Percentiles rank a stretch among this genome's conserved stretches.
phyloP scores from a whole-genome alignment of 495 filamentous ascomycete species.

The Cercophora sp. region DNA sequence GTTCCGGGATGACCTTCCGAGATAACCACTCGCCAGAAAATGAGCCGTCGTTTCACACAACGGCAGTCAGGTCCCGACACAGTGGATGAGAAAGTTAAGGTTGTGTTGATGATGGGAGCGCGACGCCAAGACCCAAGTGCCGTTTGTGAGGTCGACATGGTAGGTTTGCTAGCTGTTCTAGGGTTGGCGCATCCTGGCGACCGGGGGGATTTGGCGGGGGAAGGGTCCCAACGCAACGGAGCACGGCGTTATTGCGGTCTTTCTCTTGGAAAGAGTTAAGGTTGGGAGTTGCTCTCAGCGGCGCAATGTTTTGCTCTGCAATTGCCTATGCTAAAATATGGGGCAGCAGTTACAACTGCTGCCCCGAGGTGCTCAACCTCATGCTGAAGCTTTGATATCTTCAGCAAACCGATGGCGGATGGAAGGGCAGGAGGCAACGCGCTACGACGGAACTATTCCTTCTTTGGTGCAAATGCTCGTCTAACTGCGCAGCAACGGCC shows the following conservation, averaged over 20 bases:
- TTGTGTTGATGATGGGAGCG: no score
- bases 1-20: no score
- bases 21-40: no score
- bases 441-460: no score
- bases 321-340: not conserved
- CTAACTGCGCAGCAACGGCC: constrained; percentile 5
- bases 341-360: not conserved
- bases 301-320: not conserved
- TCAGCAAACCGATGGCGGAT: no score
- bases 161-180: not conserved
- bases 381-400: no score
- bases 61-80: no score
- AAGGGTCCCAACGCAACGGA: not conserved
- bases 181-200: not conserved
- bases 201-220: not conserved
- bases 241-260: constrained; percentile 5
- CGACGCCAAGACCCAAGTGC: constrained; percentile 10
- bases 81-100: no score
- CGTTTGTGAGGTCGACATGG: no score
- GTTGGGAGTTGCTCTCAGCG: not conserved
- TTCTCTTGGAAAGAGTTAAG: constrained; percentile 1
- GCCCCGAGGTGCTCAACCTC: no score
- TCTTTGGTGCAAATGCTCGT: constrained; percentile 17
- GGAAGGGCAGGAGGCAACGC: no score
- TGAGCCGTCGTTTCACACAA: no score